phyloP scores from a whole-genome alignment of 179 eudicot species.

The Pouteria campechiana region DNA sequence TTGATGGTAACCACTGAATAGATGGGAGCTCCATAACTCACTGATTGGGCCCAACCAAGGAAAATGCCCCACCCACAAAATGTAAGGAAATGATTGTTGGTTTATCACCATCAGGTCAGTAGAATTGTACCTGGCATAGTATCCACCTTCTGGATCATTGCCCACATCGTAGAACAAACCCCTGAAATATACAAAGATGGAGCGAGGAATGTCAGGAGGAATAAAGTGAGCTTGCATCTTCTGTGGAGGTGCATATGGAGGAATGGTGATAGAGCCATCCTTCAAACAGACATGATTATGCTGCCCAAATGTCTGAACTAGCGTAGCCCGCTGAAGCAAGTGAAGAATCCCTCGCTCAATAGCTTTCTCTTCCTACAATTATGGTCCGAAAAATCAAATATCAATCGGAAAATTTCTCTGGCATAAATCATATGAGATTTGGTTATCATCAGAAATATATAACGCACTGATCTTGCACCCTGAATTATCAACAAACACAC shows the following conservation, averaged over 20 bases:
- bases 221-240: conserved; percentile 89
- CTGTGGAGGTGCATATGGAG: conserved; percentile 95
- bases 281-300: conserved; percentile 87
- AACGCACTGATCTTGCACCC: too few species aligned
- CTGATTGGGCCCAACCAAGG: too few species aligned
- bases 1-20: too few species aligned
- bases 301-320: conserved; percentile 94
- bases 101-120: not conserved
- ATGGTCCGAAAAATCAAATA: too few species aligned
- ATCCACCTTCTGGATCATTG: conserved; percentile 95
- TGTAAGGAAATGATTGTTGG: not conserved
- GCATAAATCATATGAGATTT: too few species aligned
- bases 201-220: conserved; percentile 77
- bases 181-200: conserved; percentile 90
- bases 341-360: conserved; percentile 87
- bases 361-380: conserved; percentile 83
- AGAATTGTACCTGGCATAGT: conserved; percentile 66
- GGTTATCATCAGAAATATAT: too few species aligned
- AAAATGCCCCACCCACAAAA: not conserved
- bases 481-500: too few species aligned
- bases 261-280: conserved; percentile 79
- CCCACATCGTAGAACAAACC: conserved; percentile 92
- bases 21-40: too few species aligned
- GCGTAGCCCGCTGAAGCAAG: conserved; percentile 72
- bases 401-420: not conserved